Evolutionary conservation across 2,329 filamentous ascomycete species (phyloP).

Genomic region (Dactylellina cionopaga): DNA sequence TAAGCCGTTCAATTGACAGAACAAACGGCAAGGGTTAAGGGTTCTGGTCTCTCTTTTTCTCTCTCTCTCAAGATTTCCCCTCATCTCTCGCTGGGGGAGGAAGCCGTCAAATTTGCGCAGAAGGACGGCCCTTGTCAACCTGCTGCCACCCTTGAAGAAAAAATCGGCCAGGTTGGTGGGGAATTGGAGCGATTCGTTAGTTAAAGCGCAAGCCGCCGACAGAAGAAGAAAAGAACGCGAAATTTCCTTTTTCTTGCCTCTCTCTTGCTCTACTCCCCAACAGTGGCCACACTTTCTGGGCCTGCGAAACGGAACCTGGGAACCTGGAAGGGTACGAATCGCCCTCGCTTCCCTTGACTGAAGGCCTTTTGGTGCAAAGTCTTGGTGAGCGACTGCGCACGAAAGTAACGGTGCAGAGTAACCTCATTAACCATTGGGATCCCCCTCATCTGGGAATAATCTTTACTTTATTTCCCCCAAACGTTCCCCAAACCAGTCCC

Average conservation of each 20-base stretch:
- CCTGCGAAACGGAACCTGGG: not conserved
- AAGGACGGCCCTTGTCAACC: conserved; percentile 26
- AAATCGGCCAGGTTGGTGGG: conserved; percentile 48
- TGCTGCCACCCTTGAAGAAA: conserved; percentile 35
- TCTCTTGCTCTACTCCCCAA: not conserved
- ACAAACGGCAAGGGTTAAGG: conserved; percentile 33
- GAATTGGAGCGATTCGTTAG: conserved; percentile 51
- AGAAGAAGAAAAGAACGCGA: conserved; percentile 50
- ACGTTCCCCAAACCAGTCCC: conserved; percentile 1
- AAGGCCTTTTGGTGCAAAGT: too few species aligned
- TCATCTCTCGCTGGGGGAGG: conserved; percentile 38
- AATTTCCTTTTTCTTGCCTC: conserved; percentile 27
- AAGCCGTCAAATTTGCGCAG: conserved; percentile 51
- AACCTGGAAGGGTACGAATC: conserved; percentile 19
- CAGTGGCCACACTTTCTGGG: not conserved
- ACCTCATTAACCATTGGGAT: conserved; percentile 45
- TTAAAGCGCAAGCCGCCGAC: conserved; percentile 51
- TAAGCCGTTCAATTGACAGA: conserved; percentile 45
- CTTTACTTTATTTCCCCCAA: conserved; percentile 20
- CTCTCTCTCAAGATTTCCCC: conserved; percentile 26
- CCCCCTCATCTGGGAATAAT: too few species aligned
- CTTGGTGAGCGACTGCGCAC: too few species aligned
- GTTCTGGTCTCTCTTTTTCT: conserved; percentile 24
- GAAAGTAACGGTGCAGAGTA: conserved; percentile 35
- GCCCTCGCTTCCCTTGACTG: too few species aligned